Conservation (phyloP, 2,329 filamentous ascomycete species). For the Fonsecaea monophora region DNA sequence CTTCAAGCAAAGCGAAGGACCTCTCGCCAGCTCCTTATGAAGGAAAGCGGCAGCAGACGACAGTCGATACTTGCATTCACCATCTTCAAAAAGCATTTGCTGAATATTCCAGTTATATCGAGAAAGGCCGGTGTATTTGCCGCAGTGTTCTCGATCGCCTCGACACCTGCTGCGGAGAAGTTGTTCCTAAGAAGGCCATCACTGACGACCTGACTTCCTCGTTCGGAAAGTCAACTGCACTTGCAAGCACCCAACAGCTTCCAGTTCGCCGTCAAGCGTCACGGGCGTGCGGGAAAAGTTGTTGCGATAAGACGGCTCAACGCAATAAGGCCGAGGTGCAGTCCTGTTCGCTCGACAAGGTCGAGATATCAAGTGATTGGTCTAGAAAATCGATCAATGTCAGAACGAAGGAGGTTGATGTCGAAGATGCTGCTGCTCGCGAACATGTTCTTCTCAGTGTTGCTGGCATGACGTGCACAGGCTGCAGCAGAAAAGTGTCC, state of each 20-base stretch:
- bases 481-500: constrained; percentile 38
- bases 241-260: neutral
- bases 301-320: neutral
- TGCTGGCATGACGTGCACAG: constrained; percentile 38
- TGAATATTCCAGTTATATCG: constrained; percentile 41
- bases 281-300: neutral
- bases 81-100: constrained; percentile 40
- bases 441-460: constrained; percentile 31
- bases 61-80: constrained; percentile 34
- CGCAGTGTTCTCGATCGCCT: constrained; percentile 35
- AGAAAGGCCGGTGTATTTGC: constrained; percentile 41
- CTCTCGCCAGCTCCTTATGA: neutral
- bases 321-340: neutral
- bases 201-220: neutral
- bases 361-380: constrained; percentile 9
- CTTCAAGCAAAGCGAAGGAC: neutral
- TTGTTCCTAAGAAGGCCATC: constrained; percentile 17
- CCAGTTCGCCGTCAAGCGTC: neutral
- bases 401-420: constrained; percentile 17
- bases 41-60: neutral
- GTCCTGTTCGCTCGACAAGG: neutral
- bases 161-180: neutral
- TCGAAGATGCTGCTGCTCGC: constrained; percentile 27
- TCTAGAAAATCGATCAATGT: neutral
- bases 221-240: neutral